Base-by-base conservation (phyloP, 2,329 filamentous ascomycete species). In the Penicillium fuscoglaucum region DNA sequence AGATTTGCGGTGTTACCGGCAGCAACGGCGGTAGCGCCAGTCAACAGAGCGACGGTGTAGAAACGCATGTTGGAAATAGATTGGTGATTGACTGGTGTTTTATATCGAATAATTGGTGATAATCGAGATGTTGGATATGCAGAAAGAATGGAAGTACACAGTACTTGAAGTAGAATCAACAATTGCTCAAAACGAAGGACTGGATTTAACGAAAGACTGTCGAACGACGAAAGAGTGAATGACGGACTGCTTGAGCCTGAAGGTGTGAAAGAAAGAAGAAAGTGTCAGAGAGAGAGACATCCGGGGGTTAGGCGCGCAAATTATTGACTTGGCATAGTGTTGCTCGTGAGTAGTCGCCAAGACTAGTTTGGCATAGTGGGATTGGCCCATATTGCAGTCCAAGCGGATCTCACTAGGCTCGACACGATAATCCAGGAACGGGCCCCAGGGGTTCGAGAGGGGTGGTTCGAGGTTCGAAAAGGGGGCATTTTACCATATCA, bases 21-120 rank as follows among this genome's bases (percentile, higher is more conserved):
- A 40, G 63, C 56, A 39, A 58, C 69, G 29, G 69, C 59, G 40
- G 68, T 64, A 45, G 63, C 63, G 58, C 64, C 61, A 41, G 69
- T 63, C 61, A 72, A 54, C 49, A 72, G 55, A 55, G 66, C 66
- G 49, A 69, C 33, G 55, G 67, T 58, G 57, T 63, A 52, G 60
- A 65, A 66, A 61, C 64, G 66, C 66, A 68, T 68, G 33, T 47
- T 67, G 64, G 48, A 46, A 55, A 45, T 55, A 35, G 19, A 43
- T 51, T 12, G 49, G 41, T 51, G 41, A 13, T 39, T 41, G 29
- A 53, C 43, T n/a, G 59, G 43, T 50, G 13, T 43, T 56, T 47
- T 33, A 47, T 51, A 37, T 50, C 13, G 31, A 19, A 33, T 21
- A 41, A 26, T 49, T n/a, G 39, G 24, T 44, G 21, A 37, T 52